Percentiles rank a stretch among this genome's conserved stretches.
These are phyloP conservation scores for Globisporangium apiculatum DNA, from an alignment of 352 stramenopile species.

Conservation along the genomic window DNA sequence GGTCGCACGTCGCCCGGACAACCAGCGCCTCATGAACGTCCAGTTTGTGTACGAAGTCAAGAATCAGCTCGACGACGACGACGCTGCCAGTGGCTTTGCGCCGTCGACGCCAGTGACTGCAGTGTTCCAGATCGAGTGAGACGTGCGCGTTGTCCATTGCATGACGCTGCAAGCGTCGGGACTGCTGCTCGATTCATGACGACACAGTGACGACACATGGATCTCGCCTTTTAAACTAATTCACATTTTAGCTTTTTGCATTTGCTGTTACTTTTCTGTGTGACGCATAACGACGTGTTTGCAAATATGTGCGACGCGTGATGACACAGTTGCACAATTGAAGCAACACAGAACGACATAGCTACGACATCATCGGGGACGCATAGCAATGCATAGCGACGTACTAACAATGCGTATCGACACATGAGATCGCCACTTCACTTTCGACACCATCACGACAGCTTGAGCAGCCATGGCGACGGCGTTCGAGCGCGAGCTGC, in stretches of 20 bases:
- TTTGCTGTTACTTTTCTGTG: too few relatives aligned
- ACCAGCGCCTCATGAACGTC: slow-evolving; percentile 87
- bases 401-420: too few relatives aligned
- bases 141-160: slow-evolving; percentile 3
- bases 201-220: too few relatives aligned
- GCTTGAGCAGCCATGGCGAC: slow-evolving; percentile 6
- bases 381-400: too few relatives aligned
- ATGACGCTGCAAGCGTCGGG: not conserved
- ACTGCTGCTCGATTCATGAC: too few relatives aligned
- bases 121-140: slow-evolving; percentile 46
- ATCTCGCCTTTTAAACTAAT: too few relatives aligned
- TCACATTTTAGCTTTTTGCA: too few relatives aligned
- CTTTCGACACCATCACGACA: not conserved
- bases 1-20: slow-evolving; percentile 75
- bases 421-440: not conserved
- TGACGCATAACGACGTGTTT: too few relatives aligned
- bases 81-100: slow-evolving; percentile 18
- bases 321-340: too few relatives aligned
- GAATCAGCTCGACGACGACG: slow-evolving; percentile 49
- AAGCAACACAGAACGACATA: too few relatives aligned
- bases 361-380: too few relatives aligned
- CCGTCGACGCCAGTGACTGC: slow-evolving; percentile 35
- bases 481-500: slow-evolving; percentile 63
- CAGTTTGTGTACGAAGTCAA: slow-evolving; percentile 78
- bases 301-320: too few relatives aligned